phyloP scores from a whole-genome alignment of 2,329 filamentous ascomycete genomes.

The Pseudocercospora fuligena region DNA sequence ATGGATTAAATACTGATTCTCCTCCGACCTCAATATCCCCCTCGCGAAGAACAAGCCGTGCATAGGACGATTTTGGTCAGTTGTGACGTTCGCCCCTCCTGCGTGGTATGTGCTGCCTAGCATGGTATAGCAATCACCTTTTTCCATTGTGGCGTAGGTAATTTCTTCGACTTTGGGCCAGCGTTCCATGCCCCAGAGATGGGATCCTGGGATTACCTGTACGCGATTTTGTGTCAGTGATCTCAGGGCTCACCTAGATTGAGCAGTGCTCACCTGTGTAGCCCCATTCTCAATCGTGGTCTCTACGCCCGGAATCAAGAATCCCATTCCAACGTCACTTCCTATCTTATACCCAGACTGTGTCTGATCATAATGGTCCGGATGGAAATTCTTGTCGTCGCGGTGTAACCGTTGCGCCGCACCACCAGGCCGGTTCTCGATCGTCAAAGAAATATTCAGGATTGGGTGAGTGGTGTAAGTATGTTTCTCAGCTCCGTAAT shows the following conservation, averaged over 20 bases:
- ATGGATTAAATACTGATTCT: constrained; percentile 11
- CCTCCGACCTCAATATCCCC: not conserved
- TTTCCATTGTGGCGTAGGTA: constrained; percentile 4
- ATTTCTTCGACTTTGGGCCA: constrained; percentile 8
- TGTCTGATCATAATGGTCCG: not conserved
- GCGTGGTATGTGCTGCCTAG: not conserved
- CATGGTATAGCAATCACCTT: not conserved
- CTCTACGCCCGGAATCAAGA: not conserved
- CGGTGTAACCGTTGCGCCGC: not conserved
- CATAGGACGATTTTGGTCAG: not conserved
- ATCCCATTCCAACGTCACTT: constrained; percentile 1
- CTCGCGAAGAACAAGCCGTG: not conserved
- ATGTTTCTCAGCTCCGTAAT: constrained; percentile 7
- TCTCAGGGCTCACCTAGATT: no score
- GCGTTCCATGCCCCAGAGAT: not conserved
- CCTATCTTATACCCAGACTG: not conserved
- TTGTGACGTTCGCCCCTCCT: constrained; percentile 3
- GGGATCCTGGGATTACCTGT: not conserved
- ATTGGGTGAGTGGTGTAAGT: constrained; percentile 8
- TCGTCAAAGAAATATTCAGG: constrained; percentile 5
- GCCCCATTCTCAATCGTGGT: constrained; percentile 9
- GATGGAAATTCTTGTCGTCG: constrained; percentile 9
- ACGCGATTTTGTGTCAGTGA: not conserved
- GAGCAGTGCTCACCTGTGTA: not conserved
- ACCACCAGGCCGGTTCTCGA: constrained; percentile 2